A percentile compares a stretch with the other conserved stretches of the same genome.
Conservation (phyloP, 352 stramenopile genomes). For the Globisporangium spiculum region DNA sequence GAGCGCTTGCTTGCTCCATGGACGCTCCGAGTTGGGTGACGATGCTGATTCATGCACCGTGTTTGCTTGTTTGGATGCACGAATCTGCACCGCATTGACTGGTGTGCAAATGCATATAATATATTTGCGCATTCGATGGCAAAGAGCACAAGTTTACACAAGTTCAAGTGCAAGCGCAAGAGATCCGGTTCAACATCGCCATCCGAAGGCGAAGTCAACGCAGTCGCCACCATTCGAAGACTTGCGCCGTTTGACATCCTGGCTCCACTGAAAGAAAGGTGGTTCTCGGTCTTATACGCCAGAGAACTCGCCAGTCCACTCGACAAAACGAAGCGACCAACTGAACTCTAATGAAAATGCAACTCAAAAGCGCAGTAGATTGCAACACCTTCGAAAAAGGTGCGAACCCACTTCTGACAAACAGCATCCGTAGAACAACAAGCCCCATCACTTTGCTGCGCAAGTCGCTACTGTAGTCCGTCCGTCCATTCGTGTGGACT, state of each 20-base stretch:
- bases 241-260: neutral
- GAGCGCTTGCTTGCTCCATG: neutral
- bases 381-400: neutral
- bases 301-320: neutral
- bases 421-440: neutral
- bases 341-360: neutral
- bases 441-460: neutral
- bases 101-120: neutral
- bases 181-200: neutral
- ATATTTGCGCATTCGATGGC: neutral
- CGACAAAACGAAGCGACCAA: neutral
- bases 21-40: neutral
- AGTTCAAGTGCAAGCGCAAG: neutral
- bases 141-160: neutral
- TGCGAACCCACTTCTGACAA: neutral
- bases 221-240: neutral
- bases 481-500: neutral
- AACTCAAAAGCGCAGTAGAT: neutral
- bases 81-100: neutral
- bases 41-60: neutral
- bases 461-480: neutral
- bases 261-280: neutral
- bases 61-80: neutral
- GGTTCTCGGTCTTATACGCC: neutral
- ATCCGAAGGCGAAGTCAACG: neutral